Evolutionary conservation across 2,329 filamentous ascomycete species (phyloP).

Genomic region (Neofusicoccum kwambonambiense): DNA sequence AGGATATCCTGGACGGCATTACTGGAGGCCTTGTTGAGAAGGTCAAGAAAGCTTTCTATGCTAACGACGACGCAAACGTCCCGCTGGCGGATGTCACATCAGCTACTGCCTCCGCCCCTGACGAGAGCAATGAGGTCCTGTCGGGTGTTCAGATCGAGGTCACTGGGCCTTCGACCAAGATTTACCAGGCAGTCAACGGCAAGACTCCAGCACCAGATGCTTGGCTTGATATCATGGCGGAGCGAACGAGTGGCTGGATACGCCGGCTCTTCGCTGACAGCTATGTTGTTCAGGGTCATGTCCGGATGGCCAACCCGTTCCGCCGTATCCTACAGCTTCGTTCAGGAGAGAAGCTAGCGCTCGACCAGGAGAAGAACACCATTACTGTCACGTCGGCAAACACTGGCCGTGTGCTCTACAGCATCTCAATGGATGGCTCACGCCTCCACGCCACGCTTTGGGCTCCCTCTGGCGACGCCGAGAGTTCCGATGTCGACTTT

Average conservation of each 20-base stretch:
- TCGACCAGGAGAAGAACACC: background rate
- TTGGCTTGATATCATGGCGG: background rate
- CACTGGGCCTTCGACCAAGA: too few species aligned
- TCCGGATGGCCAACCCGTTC: background rate
- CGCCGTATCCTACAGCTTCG: background rate
- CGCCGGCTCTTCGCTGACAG: background rate
- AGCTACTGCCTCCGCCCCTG: too few species aligned
- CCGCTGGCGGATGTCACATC: too few species aligned
- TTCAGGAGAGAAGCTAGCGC: background rate
- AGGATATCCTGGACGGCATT: conserved; percentile 22
- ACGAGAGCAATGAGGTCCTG: too few species aligned
- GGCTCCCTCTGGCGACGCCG: background rate
- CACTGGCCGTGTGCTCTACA: background rate
- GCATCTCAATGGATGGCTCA: background rate
- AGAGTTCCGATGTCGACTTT: background rate
- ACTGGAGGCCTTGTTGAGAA: conserved; percentile 18
- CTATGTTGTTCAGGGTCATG: background rate
- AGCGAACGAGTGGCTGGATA: background rate
- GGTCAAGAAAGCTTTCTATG: background rate
- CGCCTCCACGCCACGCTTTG: background rate
- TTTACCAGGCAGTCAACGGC: background rate
- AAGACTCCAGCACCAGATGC: background rate
- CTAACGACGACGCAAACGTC: too few species aligned
- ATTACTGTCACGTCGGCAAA: background rate
- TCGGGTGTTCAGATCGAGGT: too few species aligned